phyloP scores from a whole-genome alignment of 1,284 basidiomycete genomes.

The Tilletia indica region DNA sequence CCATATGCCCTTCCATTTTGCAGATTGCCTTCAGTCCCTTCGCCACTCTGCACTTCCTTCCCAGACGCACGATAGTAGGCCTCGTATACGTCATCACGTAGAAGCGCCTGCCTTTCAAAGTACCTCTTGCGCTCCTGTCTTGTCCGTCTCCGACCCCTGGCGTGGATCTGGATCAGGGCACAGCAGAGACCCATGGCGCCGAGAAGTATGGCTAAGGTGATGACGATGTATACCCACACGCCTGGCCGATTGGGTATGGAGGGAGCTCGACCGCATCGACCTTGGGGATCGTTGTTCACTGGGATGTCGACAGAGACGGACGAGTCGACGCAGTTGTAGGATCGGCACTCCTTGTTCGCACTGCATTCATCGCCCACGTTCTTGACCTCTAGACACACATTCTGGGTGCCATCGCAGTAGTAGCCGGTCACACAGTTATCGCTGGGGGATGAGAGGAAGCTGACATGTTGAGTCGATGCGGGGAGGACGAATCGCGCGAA shows the following conservation, averaged over 20 bases:
- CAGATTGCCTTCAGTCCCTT: not conserved
- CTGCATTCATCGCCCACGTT: conserved; percentile 7
- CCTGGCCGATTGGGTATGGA: conserved; percentile 7
- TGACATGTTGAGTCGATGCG: too few species aligned
- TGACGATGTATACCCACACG: not conserved
- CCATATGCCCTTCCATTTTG: not conserved
- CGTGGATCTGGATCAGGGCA: conserved; percentile 13
- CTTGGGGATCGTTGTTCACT: not conserved
- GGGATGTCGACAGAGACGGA: not conserved
- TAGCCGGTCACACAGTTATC: conserved; percentile 18
- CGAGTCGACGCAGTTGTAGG: conserved; percentile 15
- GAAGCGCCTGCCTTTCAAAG: conserved; percentile 14
- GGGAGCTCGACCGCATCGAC: not conserved
- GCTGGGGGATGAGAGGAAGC: not conserved
- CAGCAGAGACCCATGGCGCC: conserved; percentile 10
- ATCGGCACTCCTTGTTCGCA: conserved; percentile 20
- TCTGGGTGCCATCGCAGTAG: conserved; percentile 12
- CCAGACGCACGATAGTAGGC: not conserved
- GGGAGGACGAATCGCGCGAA: not conserved
- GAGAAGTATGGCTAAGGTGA: not conserved
- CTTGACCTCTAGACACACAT: not conserved
- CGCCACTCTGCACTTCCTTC: not conserved
- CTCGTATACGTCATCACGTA: conserved; percentile 11
- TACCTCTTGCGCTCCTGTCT: conserved; percentile 2
- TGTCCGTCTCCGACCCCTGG: not conserved